Conservation (phyloP, 176 grass and related monocot genomes). For the Lolium perenne region DNA sequence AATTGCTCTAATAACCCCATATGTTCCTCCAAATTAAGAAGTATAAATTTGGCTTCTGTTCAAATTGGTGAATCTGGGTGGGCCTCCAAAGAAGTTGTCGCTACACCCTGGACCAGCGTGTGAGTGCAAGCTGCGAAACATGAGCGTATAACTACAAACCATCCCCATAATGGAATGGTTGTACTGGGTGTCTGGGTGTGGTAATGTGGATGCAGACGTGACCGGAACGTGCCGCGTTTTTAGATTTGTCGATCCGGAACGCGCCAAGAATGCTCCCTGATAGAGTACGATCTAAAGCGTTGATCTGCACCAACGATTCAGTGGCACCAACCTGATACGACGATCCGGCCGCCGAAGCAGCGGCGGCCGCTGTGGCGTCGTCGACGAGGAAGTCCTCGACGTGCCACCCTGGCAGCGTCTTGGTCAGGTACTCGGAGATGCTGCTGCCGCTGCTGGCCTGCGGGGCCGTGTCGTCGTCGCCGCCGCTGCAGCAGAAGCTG, state of each 20-base stretch:
- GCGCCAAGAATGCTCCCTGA: background rate
- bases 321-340: slow-evolving; percentile 56
- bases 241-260: slow-evolving; percentile 10
- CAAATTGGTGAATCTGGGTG: slow-evolving; percentile 18
- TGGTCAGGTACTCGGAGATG: slow-evolving; percentile 96
- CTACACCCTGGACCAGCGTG: slow-evolving; percentile 35
- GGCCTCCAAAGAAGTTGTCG: slow-evolving; percentile 15
- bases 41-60: background rate
- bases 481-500: slow-evolving; percentile 46
- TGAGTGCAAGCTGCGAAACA: background rate
- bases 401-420: slow-evolving; percentile 91
- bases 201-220: slow-evolving; percentile 49
- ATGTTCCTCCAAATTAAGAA: no score
- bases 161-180: slow-evolving; percentile 46
- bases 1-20: no score
- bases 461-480: background rate
- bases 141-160: slow-evolving; percentile 27
- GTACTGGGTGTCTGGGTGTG: slow-evolving; percentile 29
- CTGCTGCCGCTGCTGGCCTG: slow-evolving; percentile 66
- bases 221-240: background rate
- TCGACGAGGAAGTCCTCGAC: slow-evolving; percentile 82
- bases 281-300: no score
- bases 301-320: background rate
- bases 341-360: background rate
- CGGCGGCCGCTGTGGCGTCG: slow-evolving; percentile 37